These are phyloP conservation scores for Leishmania martiniquensis DNA, from an alignment of 208 protist genomes.

Conservation along the genomic window DNA sequence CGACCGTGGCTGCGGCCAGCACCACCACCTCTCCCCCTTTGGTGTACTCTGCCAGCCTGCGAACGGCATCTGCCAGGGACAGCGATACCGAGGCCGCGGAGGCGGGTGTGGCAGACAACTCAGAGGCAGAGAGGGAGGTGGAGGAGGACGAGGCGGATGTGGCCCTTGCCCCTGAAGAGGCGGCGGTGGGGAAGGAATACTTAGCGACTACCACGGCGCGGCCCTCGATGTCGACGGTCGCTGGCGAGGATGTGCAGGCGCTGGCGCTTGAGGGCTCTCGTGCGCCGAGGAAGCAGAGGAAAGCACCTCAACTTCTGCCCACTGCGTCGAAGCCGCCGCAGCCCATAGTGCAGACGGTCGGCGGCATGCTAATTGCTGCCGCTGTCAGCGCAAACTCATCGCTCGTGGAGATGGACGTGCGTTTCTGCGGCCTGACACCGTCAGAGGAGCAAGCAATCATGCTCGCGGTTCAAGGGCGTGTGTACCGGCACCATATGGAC, in stretches of 20 bases:
- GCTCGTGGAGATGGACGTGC: conserved; percentile 68
- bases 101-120: not conserved
- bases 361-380: conserved; percentile 39
- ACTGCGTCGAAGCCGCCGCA: conserved; percentile 4
- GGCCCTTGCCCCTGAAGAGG: not conserved
- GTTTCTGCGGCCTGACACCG: conserved; percentile 49
- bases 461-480: conserved; percentile 37
- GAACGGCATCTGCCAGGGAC: not conserved
- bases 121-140: not conserved
- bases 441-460: conserved; percentile 54
- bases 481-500: conserved; percentile 27
- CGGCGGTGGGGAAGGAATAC: conserved; percentile 5
- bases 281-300: not conserved
- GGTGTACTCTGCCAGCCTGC: not conserved
- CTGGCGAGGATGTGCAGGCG: not conserved
- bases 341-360: conserved; percentile 22
- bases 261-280: not conserved
- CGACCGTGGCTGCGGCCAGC: not conserved
- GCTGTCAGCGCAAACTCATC: conserved; percentile 58
- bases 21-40: not conserved
- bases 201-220: conserved; percentile 2
- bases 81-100: not conserved
- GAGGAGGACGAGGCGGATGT: conserved; percentile 3
- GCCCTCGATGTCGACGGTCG: conserved; percentile 10
- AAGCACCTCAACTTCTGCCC: not conserved